Base-by-base conservation (phyloP, 2,329 filamentous ascomycete species). In the Bipolaris oryzae region DNA sequence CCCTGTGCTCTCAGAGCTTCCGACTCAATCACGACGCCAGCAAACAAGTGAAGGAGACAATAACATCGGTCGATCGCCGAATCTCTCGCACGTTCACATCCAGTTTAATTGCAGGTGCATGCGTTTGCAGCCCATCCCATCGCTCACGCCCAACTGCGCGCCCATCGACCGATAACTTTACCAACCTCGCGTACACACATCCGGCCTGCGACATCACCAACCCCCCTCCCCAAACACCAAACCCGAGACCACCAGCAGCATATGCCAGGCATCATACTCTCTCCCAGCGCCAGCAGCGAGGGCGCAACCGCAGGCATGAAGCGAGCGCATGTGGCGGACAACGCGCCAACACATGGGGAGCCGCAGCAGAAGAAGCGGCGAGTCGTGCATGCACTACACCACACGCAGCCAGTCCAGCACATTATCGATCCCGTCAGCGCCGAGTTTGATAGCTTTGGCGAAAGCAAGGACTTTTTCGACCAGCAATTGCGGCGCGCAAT, bases 401-500 rank as follows among this genome's bases (percentile, higher is more conserved):
- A 77, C 60, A 70, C 67, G 20, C 75, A 77, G 61, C 70, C 69
- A n/a, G 56, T 68, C 33, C 57, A 70, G 48, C 58, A 72, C 49
- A 69, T 74, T 31, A 55, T 58, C 55, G 75, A 77, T 42, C 71
- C 71, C 38, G 61, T 73, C 43, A 68, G 68, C 53, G 76, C 78
- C 2, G 73, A 74, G 23, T 62, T 70, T 34, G 68, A 64, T 49
- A 52, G 55, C 33, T 64, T 61, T 25, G 62, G 70, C 69, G 57
- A 82, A 61, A 81, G 84, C 74, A 81, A 82, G 39, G 74, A 78
- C 48, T 80, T 83, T 53, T 78, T 84, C 54, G 81, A 86, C 64
- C 76, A 79, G 15, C 78, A 87, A 63, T 76, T 88, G 57, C 76
- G 81, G 45, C 80, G 84, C 62, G 81, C 82, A 41, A 83, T 88